Percentiles rank a stretch among this genome's conserved stretches.
These are phyloP conservation scores for Peziza echinospora DNA, from an alignment of 495 filamentous ascomycete species.

Conservation along the genomic window DNA sequence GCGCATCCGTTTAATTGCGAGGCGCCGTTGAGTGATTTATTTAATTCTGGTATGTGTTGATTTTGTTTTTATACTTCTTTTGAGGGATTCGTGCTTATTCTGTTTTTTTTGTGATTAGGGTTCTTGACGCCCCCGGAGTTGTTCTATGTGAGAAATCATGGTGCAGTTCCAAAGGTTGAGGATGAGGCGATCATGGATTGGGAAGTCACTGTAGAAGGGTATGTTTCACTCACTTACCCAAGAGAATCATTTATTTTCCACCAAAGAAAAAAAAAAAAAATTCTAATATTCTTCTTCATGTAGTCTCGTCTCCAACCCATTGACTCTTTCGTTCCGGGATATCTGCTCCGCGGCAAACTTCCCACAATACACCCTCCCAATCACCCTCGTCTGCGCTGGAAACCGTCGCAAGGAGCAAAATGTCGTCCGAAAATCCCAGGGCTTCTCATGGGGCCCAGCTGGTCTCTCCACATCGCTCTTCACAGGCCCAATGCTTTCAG, in stretches of 20 bases:
- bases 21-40: conserved; percentile 59
- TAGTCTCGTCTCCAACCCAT: conserved; percentile 54
- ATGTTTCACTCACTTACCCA: too few relatives aligned
- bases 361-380: conserved; percentile 65
- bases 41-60: conserved; percentile 39
- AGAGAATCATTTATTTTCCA: background rate
- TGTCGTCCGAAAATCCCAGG: conserved; percentile 72
- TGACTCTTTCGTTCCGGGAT: conserved; percentile 52
- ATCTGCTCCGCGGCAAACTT: conserved; percentile 40
- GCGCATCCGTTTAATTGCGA: conserved; percentile 91
- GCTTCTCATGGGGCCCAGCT: conserved; percentile 88
- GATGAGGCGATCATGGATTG: conserved; percentile 57
- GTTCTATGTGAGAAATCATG: conserved; percentile 94
- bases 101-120: too few relatives aligned
- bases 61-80: background rate
- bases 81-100: background rate
- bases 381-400: conserved; percentile 85
- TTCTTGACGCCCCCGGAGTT: conserved; percentile 83
- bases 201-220: conserved; percentile 76
- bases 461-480: conserved; percentile 78
- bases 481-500: conserved; percentile 60
- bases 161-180: conserved; percentile 54
- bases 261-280: background rate
- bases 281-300: conserved; percentile 10
- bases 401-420: conserved; percentile 94